A percentile compares a stretch with the other conserved stretches of the same genome.
Evolutionary conservation across 371 early-diverging fungal genomes (phyloP).

Genomic region (Mucor circinelloides): DNA sequence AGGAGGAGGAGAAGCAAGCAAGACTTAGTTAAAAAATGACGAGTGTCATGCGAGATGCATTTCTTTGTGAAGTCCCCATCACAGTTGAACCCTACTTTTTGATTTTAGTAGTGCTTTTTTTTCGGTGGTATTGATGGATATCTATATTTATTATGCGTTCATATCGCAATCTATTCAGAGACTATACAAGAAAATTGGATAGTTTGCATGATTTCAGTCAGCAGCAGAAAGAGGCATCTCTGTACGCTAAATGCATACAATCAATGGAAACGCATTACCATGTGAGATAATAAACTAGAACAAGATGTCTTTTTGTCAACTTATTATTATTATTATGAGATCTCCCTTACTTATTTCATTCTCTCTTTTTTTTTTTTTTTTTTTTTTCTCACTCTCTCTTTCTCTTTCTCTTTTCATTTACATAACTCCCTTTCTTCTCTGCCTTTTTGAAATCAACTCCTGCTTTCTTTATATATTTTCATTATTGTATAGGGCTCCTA

Average conservation of each 20-base stretch:
- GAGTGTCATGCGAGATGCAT: conserved; percentile 6
- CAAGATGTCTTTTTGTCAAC: background rate
- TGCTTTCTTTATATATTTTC: background rate
- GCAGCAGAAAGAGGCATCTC: background rate
- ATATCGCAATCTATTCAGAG: background rate
- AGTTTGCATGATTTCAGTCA: background rate
- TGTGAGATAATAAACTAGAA: background rate
- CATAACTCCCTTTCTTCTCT: background rate
- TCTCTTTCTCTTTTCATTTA: background rate
- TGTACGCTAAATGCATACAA: background rate
- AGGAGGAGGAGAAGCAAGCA: background rate
- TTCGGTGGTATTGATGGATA: background rate
- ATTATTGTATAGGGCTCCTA: background rate
- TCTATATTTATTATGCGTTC: background rate
- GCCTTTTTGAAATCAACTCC: background rate
- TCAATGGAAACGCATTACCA: background rate
- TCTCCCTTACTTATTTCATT: conserved; percentile 3
- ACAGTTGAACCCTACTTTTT: background rate
- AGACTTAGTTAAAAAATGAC: background rate
- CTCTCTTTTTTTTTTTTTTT: conserved; percentile 9
- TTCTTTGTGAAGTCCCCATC: background rate
- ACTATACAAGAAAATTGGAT: background rate
- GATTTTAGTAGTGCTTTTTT: background rate
- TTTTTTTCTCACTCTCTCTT: conserved; percentile 1
- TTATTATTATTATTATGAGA: background rate